Base-by-base conservation (phyloP, 1,284 basidiomycete species). In the Heterobasidion parviporum region DNA sequence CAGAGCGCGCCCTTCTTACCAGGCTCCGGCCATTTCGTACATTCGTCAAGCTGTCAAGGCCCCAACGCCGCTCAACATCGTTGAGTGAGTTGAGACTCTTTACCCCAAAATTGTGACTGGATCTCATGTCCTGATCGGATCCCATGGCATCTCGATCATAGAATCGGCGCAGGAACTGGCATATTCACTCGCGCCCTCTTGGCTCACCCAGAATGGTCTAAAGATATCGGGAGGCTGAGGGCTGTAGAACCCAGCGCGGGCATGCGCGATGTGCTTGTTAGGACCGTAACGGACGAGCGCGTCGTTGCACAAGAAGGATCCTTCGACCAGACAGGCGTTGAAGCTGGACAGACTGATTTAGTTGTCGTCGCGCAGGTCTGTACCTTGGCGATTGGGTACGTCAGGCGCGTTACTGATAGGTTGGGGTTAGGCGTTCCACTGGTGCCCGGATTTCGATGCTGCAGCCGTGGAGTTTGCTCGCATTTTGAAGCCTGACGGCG, bases 141-240 rank as follows among this genome's bases (percentile, higher is more conserved):
- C 5, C 26, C 26, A 26, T 26, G 26, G 4, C 10, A 15, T 16
- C 26, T 14, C 26, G 35, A 12, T 35, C 45, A 16, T 61, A 87
- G 85, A 64, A 72, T 89, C 46, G 85, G 89, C 33, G 70, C 83
- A 41, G 89, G 89, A 35, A 90, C 89, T 2, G 89, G 89, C 4
- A 80, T 92, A 52, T 92, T 90, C 67, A 91, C 89, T 20, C 80
- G 89, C 15, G 85, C 87, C 2, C 67, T 92, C 26, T 72, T 92
- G 47, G 76, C 79, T 3, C 78, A 88, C 67, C 73, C 80, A 7
- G 75, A 77, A 48, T 85, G 80, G 77, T 63, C 75, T 14, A 63
- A 68, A 7, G 63, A 67, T 48, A 72, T 92, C 53, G 71, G 72
- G 45, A 64, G 75, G 55, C 67, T 89, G 16, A 76, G 71, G 54